Base-by-base conservation (phyloP, 148 eudicot genomes). In the Camellia lanceoleosa region DNA sequence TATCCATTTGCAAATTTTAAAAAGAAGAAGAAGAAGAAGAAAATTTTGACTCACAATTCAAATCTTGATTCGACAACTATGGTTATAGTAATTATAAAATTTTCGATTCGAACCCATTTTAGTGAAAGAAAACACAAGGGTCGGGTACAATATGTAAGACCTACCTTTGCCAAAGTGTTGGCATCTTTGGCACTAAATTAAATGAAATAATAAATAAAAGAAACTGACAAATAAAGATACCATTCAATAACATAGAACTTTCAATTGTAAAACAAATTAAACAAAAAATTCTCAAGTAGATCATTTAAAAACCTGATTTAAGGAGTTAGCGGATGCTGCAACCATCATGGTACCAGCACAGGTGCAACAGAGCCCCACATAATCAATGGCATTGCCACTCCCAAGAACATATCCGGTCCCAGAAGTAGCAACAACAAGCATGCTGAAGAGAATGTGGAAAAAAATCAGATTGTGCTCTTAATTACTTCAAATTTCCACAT, bases 331-430 rank as follows among this genome's bases (percentile, higher is more conserved):
- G 73, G 99, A 87, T 77, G 99, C 92, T 59, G 99, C 92, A 84
- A 91, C 97, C 99, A 95, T 95, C 99, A 95, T 95, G 15, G 99
- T 95, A 72, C 99, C 97, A 80, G 90, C 92, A 90, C 99, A 95
- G 55, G 99, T 95, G 89, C 83, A 93, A 84, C 93, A 92, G 70
- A 95, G 97, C 58, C 99, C 99, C 68, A 85, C 76, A 80, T 90
- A 86, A 86, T 95, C 97, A 85, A 95, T 89, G 68, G 87, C 78
- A 80, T 81, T 89, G 68, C 99, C 97, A 82, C 99, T 92, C 44
- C 99, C 99, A 80, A 95, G 97, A 71, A 95, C 90, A 88, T 88
- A 95, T 67, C 99, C 99, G 46, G 99, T 88, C 76, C 99, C 97
- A 86, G 99, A 92, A 62, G 99, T 95, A 78, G 99, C 97, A 86